phyloP scores from a whole-genome alignment of 2,329 filamentous ascomycete species.

The Colletotrichum simmondsii region DNA sequence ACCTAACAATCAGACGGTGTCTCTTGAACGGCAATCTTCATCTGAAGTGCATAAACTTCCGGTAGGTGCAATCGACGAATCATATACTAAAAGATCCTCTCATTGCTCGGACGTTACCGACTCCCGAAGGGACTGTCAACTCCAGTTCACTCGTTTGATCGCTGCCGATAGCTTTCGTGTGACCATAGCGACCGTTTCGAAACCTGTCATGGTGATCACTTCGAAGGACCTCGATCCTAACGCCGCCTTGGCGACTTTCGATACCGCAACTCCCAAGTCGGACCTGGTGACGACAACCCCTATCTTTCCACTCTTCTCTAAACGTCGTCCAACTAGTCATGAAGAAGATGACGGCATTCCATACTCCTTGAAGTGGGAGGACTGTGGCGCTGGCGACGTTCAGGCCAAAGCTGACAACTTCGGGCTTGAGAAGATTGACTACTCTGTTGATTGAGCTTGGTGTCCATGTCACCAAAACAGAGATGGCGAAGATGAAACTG shows the following conservation, averaged over 20 bases:
- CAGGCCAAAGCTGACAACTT: slow-evolving; percentile 68
- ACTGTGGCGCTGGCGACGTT: slow-evolving; percentile 78
- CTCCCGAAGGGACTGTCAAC: slow-evolving; percentile 9
- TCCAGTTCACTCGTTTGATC: slow-evolving; percentile 34
- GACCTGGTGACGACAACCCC: slow-evolving; percentile 1
- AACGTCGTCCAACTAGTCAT: slow-evolving; percentile 66
- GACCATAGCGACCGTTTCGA: slow-evolving; percentile 1
- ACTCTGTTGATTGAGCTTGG: slow-evolving; percentile 80
- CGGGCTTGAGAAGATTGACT: slow-evolving; percentile 70
- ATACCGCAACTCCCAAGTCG: slow-evolving; percentile 23
- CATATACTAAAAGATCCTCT: slow-evolving; percentile 29
- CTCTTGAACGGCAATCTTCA: neutral
- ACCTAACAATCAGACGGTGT: neutral
- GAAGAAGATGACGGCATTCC: slow-evolving; percentile 84
- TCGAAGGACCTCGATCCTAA: slow-evolving; percentile 7
- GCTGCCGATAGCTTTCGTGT: slow-evolving; percentile 26
- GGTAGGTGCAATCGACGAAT: neutral
- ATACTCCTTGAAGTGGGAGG: slow-evolving; percentile 81
- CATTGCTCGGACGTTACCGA: slow-evolving; percentile 20
- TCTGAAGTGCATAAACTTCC: neutral
- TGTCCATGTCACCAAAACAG: slow-evolving; percentile 71
- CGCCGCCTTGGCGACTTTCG: slow-evolving; percentile 7
- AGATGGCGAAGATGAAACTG: slow-evolving; percentile 70
- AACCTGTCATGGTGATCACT: slow-evolving; percentile 7
- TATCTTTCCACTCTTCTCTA: slow-evolving; percentile 44